Conservation (phyloP, 2,329 filamentous ascomycete species). For the Clonostachys solani region DNA sequence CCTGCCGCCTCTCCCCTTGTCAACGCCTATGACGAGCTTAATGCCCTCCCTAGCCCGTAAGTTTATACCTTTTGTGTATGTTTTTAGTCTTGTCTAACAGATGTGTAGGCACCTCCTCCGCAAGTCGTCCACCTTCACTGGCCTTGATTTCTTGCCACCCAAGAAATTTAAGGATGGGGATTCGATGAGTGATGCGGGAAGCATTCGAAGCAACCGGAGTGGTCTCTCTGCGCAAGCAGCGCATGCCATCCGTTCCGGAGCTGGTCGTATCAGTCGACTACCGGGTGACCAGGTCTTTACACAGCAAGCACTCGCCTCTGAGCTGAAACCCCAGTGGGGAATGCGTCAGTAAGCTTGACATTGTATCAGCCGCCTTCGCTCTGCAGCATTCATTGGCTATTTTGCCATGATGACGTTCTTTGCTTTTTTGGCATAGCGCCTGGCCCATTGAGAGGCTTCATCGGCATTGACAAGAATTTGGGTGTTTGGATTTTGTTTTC, state of each 20-base stretch:
- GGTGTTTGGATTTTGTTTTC: neutral
- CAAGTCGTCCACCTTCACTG: conserved; percentile 75
- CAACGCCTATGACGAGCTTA: conserved; percentile 82
- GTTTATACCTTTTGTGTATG: conserved; percentile 28
- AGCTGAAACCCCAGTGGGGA: conserved; percentile 56
- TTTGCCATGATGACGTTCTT: neutral
- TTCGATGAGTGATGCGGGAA: conserved; percentile 60
- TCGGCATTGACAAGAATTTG: no score
- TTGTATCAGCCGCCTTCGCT: no score
- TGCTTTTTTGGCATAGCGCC: neutral
- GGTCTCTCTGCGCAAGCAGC: conserved; percentile 70
- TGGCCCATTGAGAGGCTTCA: neutral
- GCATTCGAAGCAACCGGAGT: conserved; percentile 60
- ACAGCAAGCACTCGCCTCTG: conserved; percentile 58
- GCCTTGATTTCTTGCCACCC: conserved; percentile 76
- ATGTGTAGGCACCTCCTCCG: conserved; percentile 59
- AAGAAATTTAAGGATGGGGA: conserved; percentile 65
- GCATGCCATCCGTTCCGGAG: conserved; percentile 72
- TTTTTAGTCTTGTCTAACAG: conserved; percentile 15
- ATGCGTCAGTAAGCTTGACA: conserved; percentile 30
- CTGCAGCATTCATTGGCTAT: no score
- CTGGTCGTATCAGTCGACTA: conserved; percentile 81
- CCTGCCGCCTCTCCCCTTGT: conserved; percentile 74
- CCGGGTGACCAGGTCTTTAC: conserved; percentile 81
- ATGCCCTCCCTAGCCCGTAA: conserved; percentile 86